phyloP scores from a whole-genome alignment of 306 rosid species.

The Quercus wislizeni region DNA sequence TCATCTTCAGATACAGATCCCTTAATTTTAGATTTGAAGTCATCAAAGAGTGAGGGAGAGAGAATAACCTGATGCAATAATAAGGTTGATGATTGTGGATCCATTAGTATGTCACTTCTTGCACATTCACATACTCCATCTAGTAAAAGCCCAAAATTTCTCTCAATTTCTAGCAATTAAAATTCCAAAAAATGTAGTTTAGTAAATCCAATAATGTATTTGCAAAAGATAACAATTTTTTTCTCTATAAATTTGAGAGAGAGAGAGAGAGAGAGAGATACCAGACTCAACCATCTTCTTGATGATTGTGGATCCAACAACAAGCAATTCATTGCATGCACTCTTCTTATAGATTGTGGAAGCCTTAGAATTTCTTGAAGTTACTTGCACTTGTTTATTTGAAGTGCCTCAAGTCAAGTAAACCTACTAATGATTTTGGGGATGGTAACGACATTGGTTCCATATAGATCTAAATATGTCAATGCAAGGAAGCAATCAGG shows the following conservation, averaged over 20 bases:
- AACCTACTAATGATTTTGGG: background rate
- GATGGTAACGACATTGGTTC: background rate
- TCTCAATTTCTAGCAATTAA: too few species aligned
- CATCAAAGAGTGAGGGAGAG: background rate
- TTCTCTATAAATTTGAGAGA: background rate
- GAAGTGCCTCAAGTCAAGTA: background rate
- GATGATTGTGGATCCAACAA: slow-evolving; percentile 17
- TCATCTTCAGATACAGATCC: too few species aligned
- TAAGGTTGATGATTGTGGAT: background rate
- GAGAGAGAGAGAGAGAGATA: background rate
- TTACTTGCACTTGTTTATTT: background rate
- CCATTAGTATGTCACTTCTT: background rate
- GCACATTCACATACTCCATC: too few species aligned
- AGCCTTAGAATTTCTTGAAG: background rate
- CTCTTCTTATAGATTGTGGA: too few species aligned
- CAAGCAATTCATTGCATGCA: background rate
- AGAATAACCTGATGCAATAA: background rate
- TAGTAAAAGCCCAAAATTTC: too few species aligned
- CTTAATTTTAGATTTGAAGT: too few species aligned
- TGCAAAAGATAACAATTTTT: too few species aligned
- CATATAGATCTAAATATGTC: background rate
- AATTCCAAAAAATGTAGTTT: too few species aligned
- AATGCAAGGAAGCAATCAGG: background rate
- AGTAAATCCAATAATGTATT: too few species aligned
- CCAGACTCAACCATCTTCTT: slow-evolving; percentile 21